Base-by-base conservation (phyloP, 257 asterid species). In the Solanum bulbocastanum region DNA sequence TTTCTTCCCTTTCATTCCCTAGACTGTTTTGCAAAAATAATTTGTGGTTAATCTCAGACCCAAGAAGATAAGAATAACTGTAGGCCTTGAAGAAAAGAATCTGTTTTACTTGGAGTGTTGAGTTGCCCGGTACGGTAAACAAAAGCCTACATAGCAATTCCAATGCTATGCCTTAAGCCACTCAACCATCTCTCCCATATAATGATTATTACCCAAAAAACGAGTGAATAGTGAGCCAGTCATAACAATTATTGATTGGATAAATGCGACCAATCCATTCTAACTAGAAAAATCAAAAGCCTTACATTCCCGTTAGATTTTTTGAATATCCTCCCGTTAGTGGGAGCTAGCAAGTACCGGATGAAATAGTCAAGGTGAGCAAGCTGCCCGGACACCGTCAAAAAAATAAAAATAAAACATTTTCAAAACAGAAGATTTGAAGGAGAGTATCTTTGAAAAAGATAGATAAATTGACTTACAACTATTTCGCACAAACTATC, bases 391-490 rank as follows among this genome's bases (percentile, higher is more conserved):
- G 46, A 35, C 27, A 20, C 32, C 20, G 5, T 37, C 82, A 74
- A 0, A 6, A 4, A 22, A 36, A 16, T 11, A 16, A 33, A 30
- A 35, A 72, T 66, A 72, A 74, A 74, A 36, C 16, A 37, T 74
- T 22, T 71, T 1, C 52, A 74, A 12, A 49, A 81, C 10, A 49
- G 42, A 81, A 30, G n/a, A 36, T 22, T 49, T 81, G 56, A 75
- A 79, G 30, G 1, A 68, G 60, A 66, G 11, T 30, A 46, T 56
- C 30, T 30, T 39, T 10, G 36, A 18, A 20, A 12, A 74, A 25
- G 40, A 72, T 85, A 86, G 89, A 44, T 66, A 13, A 76, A 86
- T 22, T 49, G 44, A 85, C 96, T 94, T 94, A 96, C 99, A 30
- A 91, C 86, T 81, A 87, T 88, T 93, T 94, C 97, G 5, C 87